phyloP scores from a whole-genome alignment of 2,329 filamentous ascomycete species.

The Diaporthe australafricana region DNA sequence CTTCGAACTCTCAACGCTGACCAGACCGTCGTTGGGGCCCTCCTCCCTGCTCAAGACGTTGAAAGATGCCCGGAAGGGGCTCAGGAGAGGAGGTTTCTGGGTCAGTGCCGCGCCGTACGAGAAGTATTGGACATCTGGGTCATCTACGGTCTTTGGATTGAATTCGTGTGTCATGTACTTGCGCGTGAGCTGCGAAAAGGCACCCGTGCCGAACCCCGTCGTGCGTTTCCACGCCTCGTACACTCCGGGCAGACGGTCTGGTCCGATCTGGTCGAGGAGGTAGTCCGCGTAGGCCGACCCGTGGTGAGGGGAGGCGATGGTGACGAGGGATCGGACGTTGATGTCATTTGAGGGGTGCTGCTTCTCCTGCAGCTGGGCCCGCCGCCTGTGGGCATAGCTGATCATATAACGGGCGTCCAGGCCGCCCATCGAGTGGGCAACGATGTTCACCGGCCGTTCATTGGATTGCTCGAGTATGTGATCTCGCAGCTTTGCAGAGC shows the following conservation, averaged over 20 bases:
- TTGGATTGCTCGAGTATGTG: conserved; percentile 61
- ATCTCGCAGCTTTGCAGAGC: conserved; percentile 66
- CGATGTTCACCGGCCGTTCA: conserved; percentile 77
- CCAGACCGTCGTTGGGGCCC: conserved; percentile 74
- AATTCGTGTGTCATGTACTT: conserved; percentile 69
- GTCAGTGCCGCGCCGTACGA: conserved; percentile 68
- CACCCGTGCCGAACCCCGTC: conserved; percentile 67
- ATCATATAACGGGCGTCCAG: conserved; percentile 76
- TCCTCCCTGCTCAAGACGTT: conserved; percentile 61
- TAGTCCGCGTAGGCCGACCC: conserved; percentile 68
- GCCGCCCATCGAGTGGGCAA: conserved; percentile 77
- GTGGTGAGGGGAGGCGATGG: conserved; percentile 66
- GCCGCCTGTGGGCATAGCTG: conserved; percentile 60
- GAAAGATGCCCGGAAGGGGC: conserved; percentile 69
- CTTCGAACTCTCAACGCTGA: conserved; percentile 71
- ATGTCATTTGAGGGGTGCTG: conserved; percentile 46
- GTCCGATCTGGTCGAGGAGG: conserved; percentile 59
- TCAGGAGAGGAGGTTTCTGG: conserved; percentile 68
- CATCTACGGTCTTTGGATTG: conserved; percentile 68
- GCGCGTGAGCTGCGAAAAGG: conserved; percentile 71
- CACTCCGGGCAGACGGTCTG: conserved; percentile 62
- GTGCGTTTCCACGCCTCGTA: conserved; percentile 63
- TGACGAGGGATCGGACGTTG: conserved; percentile 63
- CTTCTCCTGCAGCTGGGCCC: conserved; percentile 10
- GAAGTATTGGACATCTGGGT: conserved; percentile 66